These are phyloP conservation scores for Psilocybe azurescens DNA, from an alignment of 768 basidiomycete genomes.

Conservation along the genomic window DNA sequence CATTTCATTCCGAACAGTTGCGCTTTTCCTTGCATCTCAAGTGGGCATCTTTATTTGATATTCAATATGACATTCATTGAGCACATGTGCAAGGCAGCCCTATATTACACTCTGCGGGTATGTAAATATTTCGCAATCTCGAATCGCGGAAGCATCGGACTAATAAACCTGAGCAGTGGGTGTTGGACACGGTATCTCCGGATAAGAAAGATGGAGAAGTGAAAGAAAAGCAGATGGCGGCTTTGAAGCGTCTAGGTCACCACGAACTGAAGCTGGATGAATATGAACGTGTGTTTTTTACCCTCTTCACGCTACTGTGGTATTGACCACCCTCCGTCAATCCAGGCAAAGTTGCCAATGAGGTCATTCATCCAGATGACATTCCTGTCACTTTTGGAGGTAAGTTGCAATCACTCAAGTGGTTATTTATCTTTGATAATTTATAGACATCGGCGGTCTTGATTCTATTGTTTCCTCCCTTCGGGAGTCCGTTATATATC, in stretches of 20 bases:
- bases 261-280: conserved; percentile 81
- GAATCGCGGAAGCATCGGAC: not conserved
- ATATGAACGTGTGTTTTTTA: conserved; percentile 76
- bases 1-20: conserved; percentile 40
- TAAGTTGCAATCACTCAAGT: conserved; percentile 32
- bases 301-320: not conserved
- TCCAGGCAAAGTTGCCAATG: conserved; percentile 84
- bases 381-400: conserved; percentile 79
- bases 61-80: conserved; percentile 21
- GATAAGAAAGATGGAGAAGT: conserved; percentile 65
- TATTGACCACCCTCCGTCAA: conserved; percentile 3
- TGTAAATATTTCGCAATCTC: conserved; percentile 27
- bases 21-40: conserved; percentile 56
- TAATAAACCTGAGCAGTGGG: conserved; percentile 54
- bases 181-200: conserved; percentile 56
- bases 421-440: not conserved
- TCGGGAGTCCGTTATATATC: conserved; percentile 95
- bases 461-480: conserved; percentile 89
- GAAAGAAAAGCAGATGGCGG: conserved; percentile 72
- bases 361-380: conserved; percentile 92
- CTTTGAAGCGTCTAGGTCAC: conserved; percentile 74
- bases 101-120: conserved; percentile 78
- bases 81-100: conserved; percentile 62
- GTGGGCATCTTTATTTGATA: conserved; percentile 35
- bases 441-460: conserved; percentile 86